Conservation (phyloP, 441 rosid genomes). For the Dalechampia spathulata region DNA sequence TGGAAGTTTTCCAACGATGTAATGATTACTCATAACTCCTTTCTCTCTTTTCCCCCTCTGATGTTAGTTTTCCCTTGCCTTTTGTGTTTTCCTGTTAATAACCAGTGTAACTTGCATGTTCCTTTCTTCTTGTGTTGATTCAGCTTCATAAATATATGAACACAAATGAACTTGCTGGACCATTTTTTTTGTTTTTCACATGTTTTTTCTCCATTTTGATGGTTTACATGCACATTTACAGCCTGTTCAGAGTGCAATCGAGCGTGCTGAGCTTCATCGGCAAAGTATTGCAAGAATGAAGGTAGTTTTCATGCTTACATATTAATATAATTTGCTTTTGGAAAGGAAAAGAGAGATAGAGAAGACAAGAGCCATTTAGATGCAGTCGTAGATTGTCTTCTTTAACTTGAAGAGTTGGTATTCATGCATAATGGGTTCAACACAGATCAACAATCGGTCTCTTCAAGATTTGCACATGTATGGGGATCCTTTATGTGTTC, state of each 20-base stretch:
- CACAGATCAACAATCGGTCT: slow-evolving; percentile 75
- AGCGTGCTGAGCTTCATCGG: slow-evolving; percentile 92
- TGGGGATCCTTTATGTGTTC: slow-evolving; percentile 71
- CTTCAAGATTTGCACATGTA: slow-evolving; percentile 89
- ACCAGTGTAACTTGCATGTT: not conserved
- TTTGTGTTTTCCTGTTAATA: not conserved
- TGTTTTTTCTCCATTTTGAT: slow-evolving; percentile 1
- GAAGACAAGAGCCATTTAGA: not conserved
- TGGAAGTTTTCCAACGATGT: slow-evolving; percentile 66
- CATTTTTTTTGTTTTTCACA: not conserved
- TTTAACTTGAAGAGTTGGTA: not conserved
- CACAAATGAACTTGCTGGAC: not conserved
- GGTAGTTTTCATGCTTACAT: slow-evolving; percentile 31
- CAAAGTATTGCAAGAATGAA: slow-evolving; percentile 89
- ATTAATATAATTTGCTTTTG: not conserved
- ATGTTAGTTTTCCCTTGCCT: too few species aligned
- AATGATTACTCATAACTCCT: not conserved
- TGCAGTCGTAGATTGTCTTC: not conserved
- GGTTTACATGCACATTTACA: slow-evolving; percentile 24
- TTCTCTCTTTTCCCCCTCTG: not conserved
- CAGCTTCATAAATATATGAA: not conserved
- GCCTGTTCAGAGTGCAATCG: slow-evolving; percentile 74
- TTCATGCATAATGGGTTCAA: slow-evolving; percentile 3
- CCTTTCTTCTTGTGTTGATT: not conserved
- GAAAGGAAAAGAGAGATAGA: not conserved